These are phyloP conservation scores for Cryomyces antarcticus DNA, from an alignment of 495 filamentous ascomycete species.

Conservation along the genomic window DNA sequence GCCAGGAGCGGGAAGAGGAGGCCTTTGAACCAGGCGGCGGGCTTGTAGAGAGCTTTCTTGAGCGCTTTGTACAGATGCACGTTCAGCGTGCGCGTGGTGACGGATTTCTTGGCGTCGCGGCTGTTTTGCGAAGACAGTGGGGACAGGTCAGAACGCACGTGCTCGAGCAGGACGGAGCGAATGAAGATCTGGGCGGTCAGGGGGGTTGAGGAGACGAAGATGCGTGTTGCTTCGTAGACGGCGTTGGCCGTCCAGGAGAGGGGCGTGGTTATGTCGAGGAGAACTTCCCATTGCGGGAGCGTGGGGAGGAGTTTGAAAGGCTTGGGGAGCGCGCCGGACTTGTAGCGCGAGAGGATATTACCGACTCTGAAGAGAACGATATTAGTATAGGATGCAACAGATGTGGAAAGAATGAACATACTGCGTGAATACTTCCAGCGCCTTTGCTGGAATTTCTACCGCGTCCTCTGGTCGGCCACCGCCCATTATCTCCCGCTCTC, in stretches of 20 bases:
- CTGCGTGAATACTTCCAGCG: slow-evolving; percentile 82
- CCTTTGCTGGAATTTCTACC: slow-evolving; percentile 73
- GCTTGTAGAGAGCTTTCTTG: slow-evolving; percentile 88
- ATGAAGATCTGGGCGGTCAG: slow-evolving; percentile 60
- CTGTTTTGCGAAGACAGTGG: too few relatives aligned
- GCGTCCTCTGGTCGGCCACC: slow-evolving; percentile 47
- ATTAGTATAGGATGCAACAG: slow-evolving; percentile 12
- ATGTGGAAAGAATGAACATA: slow-evolving; percentile 15
- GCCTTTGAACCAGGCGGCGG: slow-evolving; percentile 91
- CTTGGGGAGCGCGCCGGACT: slow-evolving; percentile 85
- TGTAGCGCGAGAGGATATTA: slow-evolving; percentile 75
- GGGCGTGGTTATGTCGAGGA: slow-evolving; percentile 62
- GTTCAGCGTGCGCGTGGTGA: slow-evolving; percentile 74
- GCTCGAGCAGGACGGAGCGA: slow-evolving; percentile 60
- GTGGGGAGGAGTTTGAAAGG: slow-evolving; percentile 93
- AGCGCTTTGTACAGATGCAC: slow-evolving; percentile 84
- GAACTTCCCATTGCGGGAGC: slow-evolving; percentile 73
- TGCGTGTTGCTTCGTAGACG: slow-evolving; percentile 63
- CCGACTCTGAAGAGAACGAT: slow-evolving; percentile 37
- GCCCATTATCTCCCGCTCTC: slow-evolving; percentile 18
- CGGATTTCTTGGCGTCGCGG: too few relatives aligned
- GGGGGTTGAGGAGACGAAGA: slow-evolving; percentile 72
- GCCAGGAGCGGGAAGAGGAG: slow-evolving; percentile 76
- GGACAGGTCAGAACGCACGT: slow-evolving; percentile 70
- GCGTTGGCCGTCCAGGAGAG: slow-evolving; percentile 78